phyloP scores from a whole-genome alignment of 164 flowering plant genomes.

The Magnolia officinalis region DNA sequence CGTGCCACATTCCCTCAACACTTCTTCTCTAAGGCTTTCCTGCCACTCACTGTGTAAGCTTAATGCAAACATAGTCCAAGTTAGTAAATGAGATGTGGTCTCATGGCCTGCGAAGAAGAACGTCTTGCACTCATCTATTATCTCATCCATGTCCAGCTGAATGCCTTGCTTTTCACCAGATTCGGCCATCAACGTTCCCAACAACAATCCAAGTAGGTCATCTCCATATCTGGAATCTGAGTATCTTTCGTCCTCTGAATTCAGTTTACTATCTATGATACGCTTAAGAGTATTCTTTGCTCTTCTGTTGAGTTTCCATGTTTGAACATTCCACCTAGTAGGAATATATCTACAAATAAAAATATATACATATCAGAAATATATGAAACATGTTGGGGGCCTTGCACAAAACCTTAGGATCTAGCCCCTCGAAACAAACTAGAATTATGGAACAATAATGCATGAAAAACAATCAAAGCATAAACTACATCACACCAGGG shows the following conservation, averaged over 20 bases:
- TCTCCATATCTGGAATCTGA: conserved; percentile 15
- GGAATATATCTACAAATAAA: conserved; percentile 25
- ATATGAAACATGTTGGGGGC: background rate
- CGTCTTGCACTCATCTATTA: conserved; percentile 39
- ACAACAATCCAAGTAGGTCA: conserved; percentile 30
- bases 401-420: too few relatives aligned
- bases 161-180: conserved; percentile 1
- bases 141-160: conserved; percentile 25
- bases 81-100: conserved; percentile 35
- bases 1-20: conserved; percentile 23
- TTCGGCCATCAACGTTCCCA: background rate
- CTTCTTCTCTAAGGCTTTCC: conserved; percentile 30
- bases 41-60: conserved; percentile 38
- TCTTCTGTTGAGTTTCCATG: conserved; percentile 27
- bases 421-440: too few relatives aligned
- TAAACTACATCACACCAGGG: too few relatives aligned
- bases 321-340: conserved; percentile 15
- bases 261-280: conserved; percentile 21
- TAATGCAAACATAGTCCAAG: conserved; percentile 33
- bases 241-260: background rate
- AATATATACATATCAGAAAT: background rate
- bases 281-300: conserved; percentile 15
- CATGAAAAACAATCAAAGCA: too few relatives aligned
- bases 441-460: too few relatives aligned
- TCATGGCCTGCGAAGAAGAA: conserved; percentile 44